Conservation (phyloP, 2,329 filamentous ascomycete species). For the Graphilbum sp. region DNA sequence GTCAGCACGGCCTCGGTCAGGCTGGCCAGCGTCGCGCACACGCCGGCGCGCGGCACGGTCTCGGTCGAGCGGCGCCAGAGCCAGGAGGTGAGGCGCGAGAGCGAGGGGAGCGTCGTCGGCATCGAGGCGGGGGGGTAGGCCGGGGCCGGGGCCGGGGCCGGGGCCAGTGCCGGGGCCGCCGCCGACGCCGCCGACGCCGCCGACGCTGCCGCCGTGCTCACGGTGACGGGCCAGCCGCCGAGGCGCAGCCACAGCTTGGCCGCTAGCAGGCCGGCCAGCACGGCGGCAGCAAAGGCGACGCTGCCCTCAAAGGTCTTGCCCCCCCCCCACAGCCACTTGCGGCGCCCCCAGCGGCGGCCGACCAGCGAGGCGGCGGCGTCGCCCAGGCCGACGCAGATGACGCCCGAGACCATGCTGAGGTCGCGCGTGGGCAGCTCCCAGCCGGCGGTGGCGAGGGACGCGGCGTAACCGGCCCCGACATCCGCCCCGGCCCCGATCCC, state of each 20-base stretch:
- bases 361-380: slow-evolving; percentile 87
- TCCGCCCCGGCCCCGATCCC: too few relatives aligned
- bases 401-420: slow-evolving; percentile 78
- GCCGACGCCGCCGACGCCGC: too few relatives aligned
- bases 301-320: slow-evolving; percentile 89
- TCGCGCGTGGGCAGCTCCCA: slow-evolving; percentile 67
- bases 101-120: not conserved
- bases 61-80: slow-evolving; percentile 1
- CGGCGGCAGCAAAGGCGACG: slow-evolving; percentile 65
- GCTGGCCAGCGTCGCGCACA: slow-evolving; percentile 68
- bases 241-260: slow-evolving; percentile 59
- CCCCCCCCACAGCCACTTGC: slow-evolving; percentile 93
- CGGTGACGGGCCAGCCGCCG: slow-evolving; percentile 63
- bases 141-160: too few relatives aligned
- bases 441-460: slow-evolving; percentile 1
- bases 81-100: slow-evolving; percentile 4
- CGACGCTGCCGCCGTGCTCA: too few relatives aligned
- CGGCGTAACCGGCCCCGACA: too few relatives aligned
- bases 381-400: slow-evolving; percentile 88
- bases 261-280: slow-evolving; percentile 54
- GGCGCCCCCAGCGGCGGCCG: slow-evolving; percentile 67
- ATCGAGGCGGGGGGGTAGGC: too few relatives aligned
- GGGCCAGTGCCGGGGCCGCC: too few relatives aligned
- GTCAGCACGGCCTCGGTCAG: slow-evolving; percentile 90
- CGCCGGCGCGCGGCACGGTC: slow-evolving; percentile 52